Conservation (phyloP, 768 basidiomycete species). For the Lactarius indigo region DNA sequence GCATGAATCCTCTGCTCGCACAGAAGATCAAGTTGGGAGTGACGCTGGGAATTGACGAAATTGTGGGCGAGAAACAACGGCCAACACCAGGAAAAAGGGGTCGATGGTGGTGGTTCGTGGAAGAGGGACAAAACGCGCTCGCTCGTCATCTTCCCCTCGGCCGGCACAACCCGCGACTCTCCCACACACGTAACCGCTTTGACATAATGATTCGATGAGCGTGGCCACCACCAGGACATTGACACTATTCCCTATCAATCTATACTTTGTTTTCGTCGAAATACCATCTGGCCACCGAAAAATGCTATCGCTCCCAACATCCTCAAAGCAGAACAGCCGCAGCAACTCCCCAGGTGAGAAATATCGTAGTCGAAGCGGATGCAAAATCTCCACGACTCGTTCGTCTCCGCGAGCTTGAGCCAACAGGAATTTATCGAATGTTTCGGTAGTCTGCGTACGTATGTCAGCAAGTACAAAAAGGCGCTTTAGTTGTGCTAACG, state of each 20-base stretch:
- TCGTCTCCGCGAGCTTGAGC: slow-evolving; percentile 40
- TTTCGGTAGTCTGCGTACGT: slow-evolving; percentile 49
- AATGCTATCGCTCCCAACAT: slow-evolving; percentile 13
- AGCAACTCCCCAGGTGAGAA: slow-evolving; percentile 73
- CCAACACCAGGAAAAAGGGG: slow-evolving; percentile 12
- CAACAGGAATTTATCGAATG: slow-evolving; percentile 53
- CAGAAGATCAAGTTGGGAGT: slow-evolving; percentile 51
- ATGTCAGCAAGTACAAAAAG: not conserved
- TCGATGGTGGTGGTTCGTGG: slow-evolving; percentile 18
- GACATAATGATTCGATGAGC: slow-evolving; percentile 55
- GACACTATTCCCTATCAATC: slow-evolving; percentile 78
- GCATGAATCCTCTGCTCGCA: slow-evolving; percentile 85
- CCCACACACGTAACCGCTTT: not conserved
- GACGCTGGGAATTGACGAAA: slow-evolving; percentile 55
- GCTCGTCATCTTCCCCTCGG: not conserved
- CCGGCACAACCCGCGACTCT: slow-evolving; percentile 14
- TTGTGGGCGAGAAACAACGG: slow-evolving; percentile 45
- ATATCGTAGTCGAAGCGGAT: slow-evolving; percentile 63
- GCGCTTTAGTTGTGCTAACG: slow-evolving; percentile 38
- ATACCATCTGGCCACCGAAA: slow-evolving; percentile 65
- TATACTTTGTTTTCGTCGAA: slow-evolving; percentile 67
- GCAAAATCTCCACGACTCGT: slow-evolving; percentile 51
- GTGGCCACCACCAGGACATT: slow-evolving; percentile 69
- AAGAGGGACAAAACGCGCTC: not conserved
- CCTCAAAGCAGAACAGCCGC: slow-evolving; percentile 59